phyloP scores from a whole-genome alignment of 2,329 filamentous ascomycete genomes.

The Alternaria brassicicola region DNA sequence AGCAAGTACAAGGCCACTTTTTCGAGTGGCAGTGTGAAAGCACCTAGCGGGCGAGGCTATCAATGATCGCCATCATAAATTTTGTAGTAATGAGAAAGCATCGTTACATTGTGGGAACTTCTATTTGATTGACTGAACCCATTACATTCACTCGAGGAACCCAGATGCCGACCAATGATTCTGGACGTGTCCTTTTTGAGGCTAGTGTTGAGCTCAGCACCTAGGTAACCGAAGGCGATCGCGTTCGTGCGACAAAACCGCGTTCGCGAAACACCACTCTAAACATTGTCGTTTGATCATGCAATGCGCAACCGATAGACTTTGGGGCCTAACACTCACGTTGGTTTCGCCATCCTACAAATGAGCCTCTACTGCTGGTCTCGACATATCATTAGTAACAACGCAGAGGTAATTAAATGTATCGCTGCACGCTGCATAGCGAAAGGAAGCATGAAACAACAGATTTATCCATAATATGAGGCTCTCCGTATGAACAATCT shows the following conservation, averaged over 20 bases:
- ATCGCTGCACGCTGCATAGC: not conserved
- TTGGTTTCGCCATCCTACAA: not conserved
- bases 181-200: not conserved
- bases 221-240: slow-evolving; percentile 11
- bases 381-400: not conserved
- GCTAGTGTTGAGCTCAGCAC: slow-evolving; percentile 5
- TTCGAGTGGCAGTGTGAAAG: slow-evolving; percentile 38
- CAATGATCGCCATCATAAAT: not conserved
- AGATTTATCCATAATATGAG: not conserved
- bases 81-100: not conserved
- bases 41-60: slow-evolving; percentile 23
- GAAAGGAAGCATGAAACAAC: not conserved
- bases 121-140: not conserved
- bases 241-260: slow-evolving; percentile 14
- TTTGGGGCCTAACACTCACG: not conserved
- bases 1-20: slow-evolving; percentile 42
- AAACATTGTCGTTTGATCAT: slow-evolving; percentile 39
- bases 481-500: not conserved
- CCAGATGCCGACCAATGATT: not conserved
- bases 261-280: slow-evolving; percentile 31
- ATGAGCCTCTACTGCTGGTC: not conserved
- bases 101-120: not conserved
- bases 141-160: not conserved
- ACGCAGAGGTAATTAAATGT: not conserved
- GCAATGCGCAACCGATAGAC: not conserved